Evolutionary conservation across 2,329 filamentous ascomycete species (phyloP), one percentile per base, ranked within the genome.

Genomic region (Penicillium sumatraense): DNA sequence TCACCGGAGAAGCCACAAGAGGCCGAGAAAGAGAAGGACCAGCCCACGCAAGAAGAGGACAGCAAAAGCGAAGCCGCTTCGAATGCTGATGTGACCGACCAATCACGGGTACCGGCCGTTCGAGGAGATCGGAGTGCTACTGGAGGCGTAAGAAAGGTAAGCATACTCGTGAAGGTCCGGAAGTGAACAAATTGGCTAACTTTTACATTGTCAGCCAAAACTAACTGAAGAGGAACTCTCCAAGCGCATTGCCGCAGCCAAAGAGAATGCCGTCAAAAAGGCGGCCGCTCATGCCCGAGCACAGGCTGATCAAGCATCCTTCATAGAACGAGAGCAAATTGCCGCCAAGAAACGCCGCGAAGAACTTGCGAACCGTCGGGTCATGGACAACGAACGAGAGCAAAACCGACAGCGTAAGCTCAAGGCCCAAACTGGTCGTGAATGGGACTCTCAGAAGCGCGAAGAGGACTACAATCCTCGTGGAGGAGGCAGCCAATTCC

Each of bases 291-390:
- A 89, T 66, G 83, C 82, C 1, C 80, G 85, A 23, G 85, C 86
- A n/a, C 84, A 89, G 74, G 85, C 85, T n/a, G 87, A 89, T 61
- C 81, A 83, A 51, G 85, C 85, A 3, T 83, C 81, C 0, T 89
- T 87, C 67, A 80, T 85, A 38, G 80, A 86, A 54, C 80, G 86
- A n/a, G 86, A 89, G 66, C 81, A 83, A 29, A 73, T 84, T 9
- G 81, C 84, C 0, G 80, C 80, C 20, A 78, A 81, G 61, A 80
- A 84, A 53, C 75, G 81, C 53, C 79, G 80, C 49, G 81, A 86
- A 62, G 78, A 80, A 54, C 63, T 63, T 4, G 70, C 69, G 53
- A 81, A 85, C 55, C 72, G 84, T 29, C 81, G 81, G 55, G 79
- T 81, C 51, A 86, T 87, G 84, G 84, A 86, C 71, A 79, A 78